Percentiles rank a stretch among this genome's conserved stretches.
These are phyloP conservation scores for Russula sp. DNA, from an alignment of 768 basidiomycete genomes.

Conservation along the genomic window DNA sequence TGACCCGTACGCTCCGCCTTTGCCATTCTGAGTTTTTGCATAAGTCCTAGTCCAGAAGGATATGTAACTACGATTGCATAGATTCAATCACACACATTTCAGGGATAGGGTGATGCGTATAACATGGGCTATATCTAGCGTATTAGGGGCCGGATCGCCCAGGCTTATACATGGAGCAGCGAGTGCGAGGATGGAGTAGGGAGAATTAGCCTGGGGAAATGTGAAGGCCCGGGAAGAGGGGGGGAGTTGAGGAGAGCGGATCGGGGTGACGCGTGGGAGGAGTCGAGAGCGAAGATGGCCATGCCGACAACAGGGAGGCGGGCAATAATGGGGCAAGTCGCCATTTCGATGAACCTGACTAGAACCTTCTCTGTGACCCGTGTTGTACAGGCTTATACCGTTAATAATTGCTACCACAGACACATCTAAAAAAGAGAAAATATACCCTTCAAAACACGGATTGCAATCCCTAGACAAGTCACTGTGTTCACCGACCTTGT, in stretches of 20 bases:
- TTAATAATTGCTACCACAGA: background rate
- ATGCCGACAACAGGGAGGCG: background rate
- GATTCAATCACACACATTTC: background rate
- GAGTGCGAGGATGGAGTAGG: background rate
- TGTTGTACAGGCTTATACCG: background rate
- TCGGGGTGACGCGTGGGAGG: background rate
- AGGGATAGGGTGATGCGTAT: background rate
- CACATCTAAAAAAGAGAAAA: background rate
- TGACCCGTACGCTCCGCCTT: background rate
- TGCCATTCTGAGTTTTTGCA: background rate
- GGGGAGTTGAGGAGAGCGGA: background rate
- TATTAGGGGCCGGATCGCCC: background rate
- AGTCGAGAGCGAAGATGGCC: background rate
- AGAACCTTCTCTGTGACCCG: background rate
- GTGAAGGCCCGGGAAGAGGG: background rate
- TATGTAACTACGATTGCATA: background rate
- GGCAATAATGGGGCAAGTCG: background rate
- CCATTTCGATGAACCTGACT: background rate
- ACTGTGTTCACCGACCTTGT: background rate
- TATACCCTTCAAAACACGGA: background rate
- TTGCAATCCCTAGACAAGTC: background rate
- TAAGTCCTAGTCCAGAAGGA: background rate
- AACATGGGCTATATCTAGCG: background rate
- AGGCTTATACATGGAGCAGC: background rate
- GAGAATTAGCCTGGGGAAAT: background rate